phyloP scores from a whole-genome alignment of 306 rosid species.

The Macrotyloma uniflorum region DNA sequence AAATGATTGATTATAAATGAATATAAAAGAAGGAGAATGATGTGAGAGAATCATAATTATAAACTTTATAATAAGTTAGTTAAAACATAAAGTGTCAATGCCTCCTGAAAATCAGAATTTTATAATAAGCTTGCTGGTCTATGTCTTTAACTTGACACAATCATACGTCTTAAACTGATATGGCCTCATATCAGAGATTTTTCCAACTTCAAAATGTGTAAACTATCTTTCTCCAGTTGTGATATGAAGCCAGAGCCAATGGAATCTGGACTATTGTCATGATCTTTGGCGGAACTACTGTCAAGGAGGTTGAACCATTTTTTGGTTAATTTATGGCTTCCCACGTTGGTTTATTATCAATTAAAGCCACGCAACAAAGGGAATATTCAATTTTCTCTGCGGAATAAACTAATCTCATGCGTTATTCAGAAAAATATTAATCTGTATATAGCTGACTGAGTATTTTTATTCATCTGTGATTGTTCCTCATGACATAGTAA shows the following conservation, averaged over 20 bases:
- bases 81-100: neutral
- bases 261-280: conserved; percentile 27
- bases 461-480: neutral
- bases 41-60: neutral
- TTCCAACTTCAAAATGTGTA: neutral
- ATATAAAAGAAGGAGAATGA: neutral
- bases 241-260: neutral
- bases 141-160: conserved; percentile 52
- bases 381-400: neutral
- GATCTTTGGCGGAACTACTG: conserved; percentile 27
- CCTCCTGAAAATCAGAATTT: conserved; percentile 15
- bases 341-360: conserved; percentile 39
- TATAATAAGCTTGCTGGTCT: conserved; percentile 39
- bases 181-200: conserved; percentile 25
- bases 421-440: neutral
- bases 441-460: neutral
- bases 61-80: neutral
- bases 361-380: neutral
- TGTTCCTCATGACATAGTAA: neutral
- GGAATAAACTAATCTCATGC: neutral
- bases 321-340: neutral
- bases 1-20: neutral
- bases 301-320: conserved; percentile 1
- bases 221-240: neutral
- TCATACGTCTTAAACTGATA: conserved; percentile 39